phyloP scores from a whole-genome alignment of 2,329 filamentous ascomycete genomes.

The Neobulgaria alba region DNA sequence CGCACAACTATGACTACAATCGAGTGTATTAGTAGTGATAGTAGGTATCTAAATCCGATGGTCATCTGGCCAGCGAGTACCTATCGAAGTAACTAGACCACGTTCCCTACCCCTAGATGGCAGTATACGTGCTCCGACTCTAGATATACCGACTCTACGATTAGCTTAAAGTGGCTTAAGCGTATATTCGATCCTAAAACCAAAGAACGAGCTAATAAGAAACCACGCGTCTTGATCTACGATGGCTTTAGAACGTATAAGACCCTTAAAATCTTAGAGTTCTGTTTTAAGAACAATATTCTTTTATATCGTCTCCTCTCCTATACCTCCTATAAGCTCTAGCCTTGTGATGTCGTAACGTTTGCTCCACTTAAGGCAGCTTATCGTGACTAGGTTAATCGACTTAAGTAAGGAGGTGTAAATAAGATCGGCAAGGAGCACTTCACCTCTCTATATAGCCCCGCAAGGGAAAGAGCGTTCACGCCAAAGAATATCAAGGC shows the following conservation, averaged over 20 bases:
- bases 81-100: slow-evolving; percentile 24
- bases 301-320: too few species aligned
- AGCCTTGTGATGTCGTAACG: slow-evolving; percentile 18
- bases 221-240: slow-evolving; percentile 29
- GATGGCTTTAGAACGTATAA: slow-evolving; percentile 31
- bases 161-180: slow-evolving; percentile 30
- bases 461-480: slow-evolving; percentile 16
- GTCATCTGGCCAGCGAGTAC: slow-evolving; percentile 26
- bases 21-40: slow-evolving; percentile 17
- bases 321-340: too few species aligned
- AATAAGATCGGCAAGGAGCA: slow-evolving; percentile 19
- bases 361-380: slow-evolving; percentile 21
- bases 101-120: slow-evolving; percentile 24
- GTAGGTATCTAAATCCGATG: slow-evolving; percentile 21
- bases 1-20: slow-evolving; percentile 16
- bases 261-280: slow-evolving; percentile 26
- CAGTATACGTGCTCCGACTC: slow-evolving; percentile 22
- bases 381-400: slow-evolving; percentile 21
- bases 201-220: slow-evolving; percentile 24
- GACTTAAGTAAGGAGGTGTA: slow-evolving; percentile 17
- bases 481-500: too few species aligned
- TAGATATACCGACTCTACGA: slow-evolving; percentile 26
- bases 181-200: slow-evolving; percentile 30
- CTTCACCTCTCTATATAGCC: slow-evolving; percentile 17
- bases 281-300: slow-evolving; percentile 25